phyloP scores from a whole-genome alignment of 2,329 filamentous ascomycete species.

The Pseudogymnoascus sp. region DNA sequence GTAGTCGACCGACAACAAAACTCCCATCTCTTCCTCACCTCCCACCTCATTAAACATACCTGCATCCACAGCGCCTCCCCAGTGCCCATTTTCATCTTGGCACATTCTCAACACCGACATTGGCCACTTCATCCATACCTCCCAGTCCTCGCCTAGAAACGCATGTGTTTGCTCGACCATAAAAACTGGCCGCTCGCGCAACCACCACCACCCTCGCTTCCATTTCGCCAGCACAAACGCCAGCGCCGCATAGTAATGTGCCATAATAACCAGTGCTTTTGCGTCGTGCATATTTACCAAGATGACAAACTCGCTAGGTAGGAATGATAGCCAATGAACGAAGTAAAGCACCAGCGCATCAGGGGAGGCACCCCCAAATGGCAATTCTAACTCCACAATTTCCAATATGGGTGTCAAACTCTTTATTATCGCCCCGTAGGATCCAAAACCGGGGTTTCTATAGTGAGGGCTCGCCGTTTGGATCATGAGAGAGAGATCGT shows the following conservation, averaged over 20 bases:
- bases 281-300: slow-evolving; percentile 15
- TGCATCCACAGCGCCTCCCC: background rate
- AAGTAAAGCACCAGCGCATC: slow-evolving; percentile 17
- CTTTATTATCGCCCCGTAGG: background rate
- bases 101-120: background rate
- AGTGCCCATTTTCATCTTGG: background rate
- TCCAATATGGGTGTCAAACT: background rate
- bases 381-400: background rate
- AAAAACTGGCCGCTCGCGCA: slow-evolving; percentile 17
- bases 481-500: slow-evolving; percentile 1
- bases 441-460: background rate
- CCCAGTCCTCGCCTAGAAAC: slow-evolving; percentile 15
- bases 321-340: slow-evolving; percentile 18
- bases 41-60: background rate
- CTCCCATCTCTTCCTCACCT: background rate
- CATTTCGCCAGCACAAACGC: slow-evolving; percentile 14
- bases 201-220: slow-evolving; percentile 17
- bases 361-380: slow-evolving; percentile 3
- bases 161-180: slow-evolving; percentile 18
- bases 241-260: slow-evolving; percentile 18
- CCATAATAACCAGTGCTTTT: slow-evolving; percentile 16
- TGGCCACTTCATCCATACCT: slow-evolving; percentile 18
- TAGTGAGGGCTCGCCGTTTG: background rate
- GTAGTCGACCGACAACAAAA: background rate
- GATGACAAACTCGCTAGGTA: slow-evolving; percentile 14